Evolutionary conservation across 208 protist genomes (phyloP), one percentile per base, ranked within the genome.

Genomic region (Wallacemonas sp.): DNA sequence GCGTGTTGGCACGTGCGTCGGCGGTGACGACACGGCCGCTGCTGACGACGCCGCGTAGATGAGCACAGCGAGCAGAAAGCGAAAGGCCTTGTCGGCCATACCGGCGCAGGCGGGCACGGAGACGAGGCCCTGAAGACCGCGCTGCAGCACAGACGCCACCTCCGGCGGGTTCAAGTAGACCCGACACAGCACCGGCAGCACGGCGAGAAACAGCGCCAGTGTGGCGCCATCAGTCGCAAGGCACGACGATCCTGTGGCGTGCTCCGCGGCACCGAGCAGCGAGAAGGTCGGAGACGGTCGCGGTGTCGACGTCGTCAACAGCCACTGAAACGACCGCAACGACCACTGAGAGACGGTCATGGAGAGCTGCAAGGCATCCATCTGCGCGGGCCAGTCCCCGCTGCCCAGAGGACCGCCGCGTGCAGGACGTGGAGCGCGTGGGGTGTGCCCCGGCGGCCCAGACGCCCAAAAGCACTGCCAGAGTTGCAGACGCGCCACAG

Each of bases 151-250:
- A 29, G 65, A 23, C 8, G 55, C 39, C 8, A 61, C 41, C 39
- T 81, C 70, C 23, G 69, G 54, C 14, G 36, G 4, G 5, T 50
- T 39, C 25, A 81, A 31, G 22, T 29, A 42, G 1, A 41, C 49
- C 1, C 63, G 41, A 20, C 70, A 31, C 18, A 81, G 65, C 2
- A 23, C 4, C 8, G 75, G 75, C 52, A 81, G 23, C 33, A 76
- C 8, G 7, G 65, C 38, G 1, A 81, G 61, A 11, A 73, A 36
- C 25, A 76, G 29, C n/a, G 59, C 44, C 8, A 36, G 38, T 50
- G 57, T 71, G 29, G 71, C 59, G 1, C 8, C 39, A 18, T 63
- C 29, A 20, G 26, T 28, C 16, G n/a, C 33, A n/a, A n/a, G n/a
- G n/a, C n/a, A n/a, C n/a, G n/a, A n/a, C n/a, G n/a, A n/a, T n/a